Base-by-base conservation (phyloP, 192 early-diverging fungal genomes). In the Mortierella alpina region DNA sequence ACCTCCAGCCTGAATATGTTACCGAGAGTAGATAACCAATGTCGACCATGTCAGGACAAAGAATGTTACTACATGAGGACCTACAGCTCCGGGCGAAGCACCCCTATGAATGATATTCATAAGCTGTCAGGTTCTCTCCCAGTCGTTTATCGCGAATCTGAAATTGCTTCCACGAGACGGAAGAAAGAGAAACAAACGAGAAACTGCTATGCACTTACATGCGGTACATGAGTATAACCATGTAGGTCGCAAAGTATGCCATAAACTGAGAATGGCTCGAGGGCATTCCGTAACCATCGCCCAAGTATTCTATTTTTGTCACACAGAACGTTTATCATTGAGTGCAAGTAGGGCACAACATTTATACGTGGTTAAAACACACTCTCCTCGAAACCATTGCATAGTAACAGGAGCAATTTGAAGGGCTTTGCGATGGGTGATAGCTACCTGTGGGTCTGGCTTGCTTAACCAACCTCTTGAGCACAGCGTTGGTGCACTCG, bases 221-320 rank as follows among this genome's bases (percentile, higher is more conserved):
- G 15, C 56, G 64, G 45, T 84, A 77, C 23, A 87, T 66, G 48
- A 93, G 87, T 9, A 95, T 72, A 42, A 86, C 68, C 9, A 84
- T 55, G 66, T 89, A 94, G 0, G 83, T 83, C 7, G 91, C 85
- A 82, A 94, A 96, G 73, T 83, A 96, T 40, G 87, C 86, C 72
- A 95, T 91, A 69, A 95, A 94, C 71, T 96, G 93, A 11, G 93
- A 82, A 74, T 96, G 95, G 57, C 87, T 90, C 4, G 91, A 93
- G 5, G 95, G 95, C 95, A 96, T 96, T 2, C 93, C 95, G 82
- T 96, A 95, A n/a, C 92, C 92, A 39, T 84, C 82, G 3, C 92
- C 91, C 17, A 93, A 74, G 70, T 90, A 88, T 40, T 79, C 92
- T 93, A 84, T 31, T 31, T 31, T 58, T 14, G 20, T 22, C 9